A percentile compares a stretch with the other conserved stretches of the same genome.
phyloP scores from a whole-genome alignment of 305 asterid species.

The Plantago coronopus region DNA sequence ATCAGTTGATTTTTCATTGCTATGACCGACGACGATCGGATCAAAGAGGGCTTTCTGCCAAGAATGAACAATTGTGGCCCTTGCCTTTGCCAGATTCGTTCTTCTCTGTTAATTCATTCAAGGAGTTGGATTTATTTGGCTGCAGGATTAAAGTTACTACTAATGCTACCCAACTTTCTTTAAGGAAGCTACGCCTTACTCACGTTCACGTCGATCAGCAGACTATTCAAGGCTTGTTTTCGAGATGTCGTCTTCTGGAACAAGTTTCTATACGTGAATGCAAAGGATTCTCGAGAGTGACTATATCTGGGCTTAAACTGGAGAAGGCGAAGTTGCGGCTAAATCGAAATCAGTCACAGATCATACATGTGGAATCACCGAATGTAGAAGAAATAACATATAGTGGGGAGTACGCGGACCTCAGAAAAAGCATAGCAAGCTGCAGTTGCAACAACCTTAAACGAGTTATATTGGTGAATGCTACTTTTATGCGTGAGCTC shows the following conservation, averaged over 20 bases:
- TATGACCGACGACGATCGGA: not conserved
- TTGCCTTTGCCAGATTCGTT: conserved; percentile 14
- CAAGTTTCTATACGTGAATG: not conserved
- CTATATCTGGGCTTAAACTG: conserved; percentile 4
- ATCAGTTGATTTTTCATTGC: conserved; percentile 1
- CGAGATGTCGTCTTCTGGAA: conserved; percentile 1
- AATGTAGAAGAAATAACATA: not conserved
- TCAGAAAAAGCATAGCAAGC: not conserved
- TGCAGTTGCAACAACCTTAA: not conserved
- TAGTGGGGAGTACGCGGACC: not conserved
- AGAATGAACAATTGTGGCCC: not conserved
- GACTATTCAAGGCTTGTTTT: conserved; percentile 1
- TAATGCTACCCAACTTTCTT: not conserved
- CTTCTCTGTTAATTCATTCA: conserved; percentile 3
- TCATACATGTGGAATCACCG: conserved; percentile 11
- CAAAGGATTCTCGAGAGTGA: not conserved
- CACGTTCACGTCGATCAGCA: conserved; percentile 2
- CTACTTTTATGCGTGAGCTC: too few relatives aligned
- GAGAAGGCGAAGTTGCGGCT: conserved; percentile 5
- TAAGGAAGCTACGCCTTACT: conserved; percentile 5
- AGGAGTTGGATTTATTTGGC: conserved; percentile 16
- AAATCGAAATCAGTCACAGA: not conserved
- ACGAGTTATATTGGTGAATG: not conserved
- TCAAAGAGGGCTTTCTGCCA: too few relatives aligned
- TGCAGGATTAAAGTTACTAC: conserved; percentile 8